Evolutionary conservation across 1,284 basidiomycete genomes (phyloP).

Genomic region (Somion occarium): DNA sequence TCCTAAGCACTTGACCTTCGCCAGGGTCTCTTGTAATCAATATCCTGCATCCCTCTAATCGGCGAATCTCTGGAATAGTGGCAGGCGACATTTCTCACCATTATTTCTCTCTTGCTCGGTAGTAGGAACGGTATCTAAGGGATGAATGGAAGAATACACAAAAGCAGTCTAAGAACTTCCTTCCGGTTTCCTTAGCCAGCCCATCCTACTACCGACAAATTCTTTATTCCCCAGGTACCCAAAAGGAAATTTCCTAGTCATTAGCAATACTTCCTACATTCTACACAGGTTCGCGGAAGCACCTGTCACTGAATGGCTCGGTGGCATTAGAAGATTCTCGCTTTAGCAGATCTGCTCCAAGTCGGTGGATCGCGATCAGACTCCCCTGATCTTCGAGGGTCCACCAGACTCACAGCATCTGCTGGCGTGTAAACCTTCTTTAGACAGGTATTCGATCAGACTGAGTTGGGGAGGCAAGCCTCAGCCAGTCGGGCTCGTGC

Average conservation of each 20-base stretch:
- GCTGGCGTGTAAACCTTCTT: conserved; percentile 9
- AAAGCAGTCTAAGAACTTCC: neutral
- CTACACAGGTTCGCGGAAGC: conserved; percentile 6
- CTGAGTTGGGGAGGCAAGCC: conserved; percentile 8
- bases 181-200: neutral
- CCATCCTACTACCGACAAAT: neutral
- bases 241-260: too few species aligned
- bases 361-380: conserved; percentile 4
- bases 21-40: too few species aligned
- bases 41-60: too few species aligned
- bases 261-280: neutral
- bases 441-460: conserved; percentile 12
- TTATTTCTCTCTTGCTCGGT: too few species aligned
- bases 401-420: conserved; percentile 3
- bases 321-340: neutral
- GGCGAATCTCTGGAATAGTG: neutral
- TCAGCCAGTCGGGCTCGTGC: neutral
- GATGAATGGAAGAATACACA: neutral
- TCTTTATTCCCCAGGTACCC: too few species aligned
- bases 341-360: neutral
- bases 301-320: conserved; percentile 1
- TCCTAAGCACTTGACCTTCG: neutral
- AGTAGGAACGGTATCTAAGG: neutral
- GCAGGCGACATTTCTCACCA: too few species aligned
- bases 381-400: conserved; percentile 10